These are phyloP conservation scores for Beauveria medogensis DNA, from an alignment of 2,329 filamentous ascomycete genomes.

Conservation along the genomic window DNA sequence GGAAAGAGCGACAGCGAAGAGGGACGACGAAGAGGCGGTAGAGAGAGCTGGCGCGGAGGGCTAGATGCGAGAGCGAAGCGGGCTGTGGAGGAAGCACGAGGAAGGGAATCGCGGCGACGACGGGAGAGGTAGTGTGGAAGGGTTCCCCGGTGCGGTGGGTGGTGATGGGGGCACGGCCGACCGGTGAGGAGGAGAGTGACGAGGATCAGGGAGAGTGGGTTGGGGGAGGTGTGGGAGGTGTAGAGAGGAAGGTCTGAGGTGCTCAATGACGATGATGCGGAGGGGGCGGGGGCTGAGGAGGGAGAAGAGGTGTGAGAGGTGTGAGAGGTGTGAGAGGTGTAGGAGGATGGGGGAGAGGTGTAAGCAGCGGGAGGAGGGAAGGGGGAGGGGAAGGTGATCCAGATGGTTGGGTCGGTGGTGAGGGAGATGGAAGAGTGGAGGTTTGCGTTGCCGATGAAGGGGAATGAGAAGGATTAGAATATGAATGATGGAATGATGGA, in stretches of 20 bases:
- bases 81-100: slow-evolving; percentile 10
- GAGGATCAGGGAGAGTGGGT: not conserved
- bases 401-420: not conserved
- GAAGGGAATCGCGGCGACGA: not conserved
- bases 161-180: slow-evolving; percentile 8
- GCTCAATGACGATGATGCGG: slow-evolving; percentile 15
- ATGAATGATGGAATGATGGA: no score
- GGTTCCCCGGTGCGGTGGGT: slow-evolving; percentile 18
- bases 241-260: slow-evolving; percentile 15
- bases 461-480: slow-evolving; percentile 39
- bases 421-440: not conserved
- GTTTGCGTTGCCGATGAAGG: not conserved
- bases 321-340: not conserved
- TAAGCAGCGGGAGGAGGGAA: not conserved
- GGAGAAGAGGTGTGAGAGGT: not conserved
- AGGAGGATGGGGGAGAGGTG: not conserved
- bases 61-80: slow-evolving; percentile 14
- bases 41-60: not conserved
- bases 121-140: slow-evolving; percentile 21
- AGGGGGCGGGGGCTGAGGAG: not conserved
- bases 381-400: not conserved
- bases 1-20: not conserved
- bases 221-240: slow-evolving; percentile 20
- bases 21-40: not conserved
- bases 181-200: slow-evolving; percentile 8